Base-by-base conservation (phyloP, 2,329 filamentous ascomycete species). In the Ophiostoma ips region DNA sequence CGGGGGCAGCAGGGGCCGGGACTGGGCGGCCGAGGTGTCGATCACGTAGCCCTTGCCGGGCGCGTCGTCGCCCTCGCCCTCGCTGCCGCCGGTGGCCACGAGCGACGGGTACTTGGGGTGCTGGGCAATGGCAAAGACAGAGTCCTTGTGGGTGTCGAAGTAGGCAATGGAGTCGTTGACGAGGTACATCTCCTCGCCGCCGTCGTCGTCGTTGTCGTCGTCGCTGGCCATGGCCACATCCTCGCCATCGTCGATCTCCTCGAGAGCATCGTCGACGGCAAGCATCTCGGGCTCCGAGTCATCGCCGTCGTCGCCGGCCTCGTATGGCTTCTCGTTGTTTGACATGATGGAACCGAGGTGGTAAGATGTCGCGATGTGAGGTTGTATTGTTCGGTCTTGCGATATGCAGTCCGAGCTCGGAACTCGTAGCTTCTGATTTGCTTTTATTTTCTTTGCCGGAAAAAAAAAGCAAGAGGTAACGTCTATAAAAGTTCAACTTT, bases 111-210 rank as follows among this genome's bases (percentile, higher is more conserved):
- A 75, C 7, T 80, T 71, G 4, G 92, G 92, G 64, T 98, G 92
- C 64, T 95, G 87, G 16, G 90, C 87, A 63, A 98, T 92, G 67
- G 86, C 81, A 71, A 95, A 98, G 61, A 98, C 84, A 53, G 84
- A 89, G 73, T 95, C 88, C 58, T 81, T 84, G 70, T 95, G 87
- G 34, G 69, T 67, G 70, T 96, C 92, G 62, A 96, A 95, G 71
- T 94, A 90, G 53, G 87, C 90, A 57, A 83, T 73, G 57, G 87
- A 94, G 72, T 98, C 90, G 72, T 96, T 98, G 55, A 92, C 79
- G 7, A 96, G 73, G 38, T 78, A 69, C 38, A 95, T 79, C 64
- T 92, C 87, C 58, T 81, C 68, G 30, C 30, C 43, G 11, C 10
- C 13, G 33, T 34, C 33, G 28, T 34, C 28, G 15, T 52, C 48